Percentiles rank a stretch among this genome's conserved stretches.
Evolutionary conservation across 169 alveolate genomes (phyloP).

Genomic region (Plasmodium gonderi): DNA sequence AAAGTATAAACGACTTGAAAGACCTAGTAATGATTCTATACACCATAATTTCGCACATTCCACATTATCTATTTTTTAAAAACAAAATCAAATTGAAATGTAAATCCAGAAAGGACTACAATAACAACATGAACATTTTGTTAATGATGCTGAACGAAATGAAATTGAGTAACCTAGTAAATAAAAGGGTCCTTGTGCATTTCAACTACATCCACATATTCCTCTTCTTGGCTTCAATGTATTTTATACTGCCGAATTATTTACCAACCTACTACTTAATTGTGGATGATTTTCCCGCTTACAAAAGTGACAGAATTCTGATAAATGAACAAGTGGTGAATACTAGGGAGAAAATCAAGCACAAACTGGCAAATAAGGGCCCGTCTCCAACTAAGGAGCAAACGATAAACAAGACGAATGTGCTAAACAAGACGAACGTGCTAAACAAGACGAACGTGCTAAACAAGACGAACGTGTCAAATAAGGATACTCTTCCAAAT

Average conservation of each 20-base stretch:
- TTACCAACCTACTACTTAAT: conserved; percentile 43
- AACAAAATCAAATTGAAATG: conserved; percentile 49
- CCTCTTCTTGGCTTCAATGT: conserved; percentile 30
- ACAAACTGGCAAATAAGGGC: not conserved
- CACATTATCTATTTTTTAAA: conserved; percentile 66
- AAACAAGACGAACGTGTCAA: not conserved
- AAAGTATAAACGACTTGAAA: conserved; percentile 29
- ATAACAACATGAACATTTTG: conserved; percentile 19
- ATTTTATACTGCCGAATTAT: conserved; percentile 59
- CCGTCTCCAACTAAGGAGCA: not conserved
- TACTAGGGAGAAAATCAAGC: not conserved
- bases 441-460: not conserved
- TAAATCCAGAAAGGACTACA: conserved; percentile 36
- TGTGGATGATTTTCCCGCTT: conserved; percentile 50
- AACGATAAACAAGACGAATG: not conserved
- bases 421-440: not conserved
- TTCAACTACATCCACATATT: conserved; percentile 64
- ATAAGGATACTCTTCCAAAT: conserved; percentile 4
- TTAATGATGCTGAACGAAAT: conserved; percentile 39
- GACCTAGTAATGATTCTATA: conserved; percentile 54
- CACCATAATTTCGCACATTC: conserved; percentile 70
- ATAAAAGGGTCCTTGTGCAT: conserved; percentile 21
- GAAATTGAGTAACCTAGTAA: conserved; percentile 37
- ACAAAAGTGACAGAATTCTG: not conserved
- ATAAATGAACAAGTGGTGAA: conserved; percentile 34